phyloP scores from a whole-genome alignment of 768 basidiomycete species.

The Tricholoma matsutake region DNA sequence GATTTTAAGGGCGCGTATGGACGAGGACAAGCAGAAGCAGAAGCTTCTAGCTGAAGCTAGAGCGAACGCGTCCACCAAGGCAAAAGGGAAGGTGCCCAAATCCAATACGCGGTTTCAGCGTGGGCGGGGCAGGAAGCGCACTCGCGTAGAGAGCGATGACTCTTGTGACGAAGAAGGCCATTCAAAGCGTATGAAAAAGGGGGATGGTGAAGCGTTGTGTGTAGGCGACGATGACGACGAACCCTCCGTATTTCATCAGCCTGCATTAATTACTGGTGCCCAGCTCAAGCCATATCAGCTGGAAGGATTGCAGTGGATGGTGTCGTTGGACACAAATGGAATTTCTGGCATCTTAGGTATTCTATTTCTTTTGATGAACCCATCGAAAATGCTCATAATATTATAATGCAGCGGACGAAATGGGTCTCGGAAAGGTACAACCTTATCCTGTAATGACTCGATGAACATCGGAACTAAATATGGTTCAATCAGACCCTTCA shows the following conservation, averaged over 20 bases:
- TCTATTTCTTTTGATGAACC: slow-evolving; percentile 3
- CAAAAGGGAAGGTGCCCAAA: slow-evolving; percentile 6
- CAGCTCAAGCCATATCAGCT: slow-evolving; percentile 88
- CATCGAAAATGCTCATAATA: neutral
- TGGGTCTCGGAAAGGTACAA: slow-evolving; percentile 84
- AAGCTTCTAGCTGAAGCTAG: slow-evolving; percentile 9
- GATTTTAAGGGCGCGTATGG: slow-evolving; percentile 73
- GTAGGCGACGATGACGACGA: slow-evolving; percentile 24
- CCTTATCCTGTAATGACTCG: neutral
- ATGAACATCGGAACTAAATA: neutral
- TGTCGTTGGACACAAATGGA: slow-evolving; percentile 79
- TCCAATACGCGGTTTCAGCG: neutral
- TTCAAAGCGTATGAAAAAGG: slow-evolving; percentile 21
- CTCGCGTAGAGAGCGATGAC: slow-evolving; percentile 15
- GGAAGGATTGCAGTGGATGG: slow-evolving; percentile 95
- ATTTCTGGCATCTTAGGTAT: slow-evolving; percentile 76
- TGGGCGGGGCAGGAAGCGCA: slow-evolving; percentile 20
- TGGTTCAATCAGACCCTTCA: slow-evolving; percentile 76
- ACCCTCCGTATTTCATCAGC: slow-evolving; percentile 58
- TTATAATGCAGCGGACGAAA: slow-evolving; percentile 76
- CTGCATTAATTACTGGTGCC: slow-evolving; percentile 78
- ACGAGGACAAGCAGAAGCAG: slow-evolving; percentile 45
- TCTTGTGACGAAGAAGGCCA: slow-evolving; percentile 10
- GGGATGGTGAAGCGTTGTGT: slow-evolving; percentile 10
- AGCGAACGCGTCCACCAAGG: slow-evolving; percentile 6